phyloP scores from a whole-genome alignment of 2,329 filamentous ascomycete species.

The Ophiostoma ulmi region DNA sequence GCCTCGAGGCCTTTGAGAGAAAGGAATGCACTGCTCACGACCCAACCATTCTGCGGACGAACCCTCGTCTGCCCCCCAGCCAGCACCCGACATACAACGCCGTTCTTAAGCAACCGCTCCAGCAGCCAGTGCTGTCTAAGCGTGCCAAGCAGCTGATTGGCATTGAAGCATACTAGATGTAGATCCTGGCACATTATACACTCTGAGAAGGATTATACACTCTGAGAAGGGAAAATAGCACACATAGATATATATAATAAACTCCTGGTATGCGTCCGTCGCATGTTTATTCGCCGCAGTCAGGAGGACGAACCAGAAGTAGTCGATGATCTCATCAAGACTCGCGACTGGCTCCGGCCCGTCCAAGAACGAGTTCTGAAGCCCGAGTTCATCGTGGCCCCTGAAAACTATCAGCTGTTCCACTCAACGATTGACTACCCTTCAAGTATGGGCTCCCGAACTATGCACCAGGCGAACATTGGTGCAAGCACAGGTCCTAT shows the following conservation, averaged over 20 bases:
- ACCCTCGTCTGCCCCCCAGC: background rate
- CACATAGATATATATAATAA: no score
- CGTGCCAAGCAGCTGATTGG: slow-evolving; percentile 2
- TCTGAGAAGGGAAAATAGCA: no score
- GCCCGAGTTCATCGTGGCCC: slow-evolving; percentile 41
- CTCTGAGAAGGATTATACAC: no score
- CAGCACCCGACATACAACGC: background rate
- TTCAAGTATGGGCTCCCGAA: slow-evolving; percentile 36
- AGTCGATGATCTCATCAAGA: slow-evolving; percentile 38
- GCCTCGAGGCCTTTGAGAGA: background rate
- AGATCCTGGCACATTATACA: no score
- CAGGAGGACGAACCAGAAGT: slow-evolving; percentile 34
- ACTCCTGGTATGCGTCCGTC: slow-evolving; percentile 37
- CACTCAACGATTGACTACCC: slow-evolving; percentile 44
- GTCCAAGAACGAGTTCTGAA: slow-evolving; percentile 40
- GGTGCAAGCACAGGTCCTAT: slow-evolving; percentile 25
- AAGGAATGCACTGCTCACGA: slow-evolving; percentile 5
- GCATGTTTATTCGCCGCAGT: slow-evolving; percentile 37
- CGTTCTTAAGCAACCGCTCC: background rate
- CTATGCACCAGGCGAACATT: slow-evolving; percentile 44
- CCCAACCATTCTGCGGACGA: background rate
- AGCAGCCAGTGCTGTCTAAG: background rate
- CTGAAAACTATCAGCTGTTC: slow-evolving; percentile 40
- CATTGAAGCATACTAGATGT: background rate
- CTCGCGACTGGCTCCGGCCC: slow-evolving; percentile 35